These are phyloP conservation scores for Triticum aestivum DNA, from an alignment of 176 grass and related monocot genomes.

Conservation along the genomic window IWGSC_CS_RefSeq_v2.1 NC_057799.1:205290268-205290767, in stretches of 20 bases:
- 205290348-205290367: slow-evolving; percentile 10
- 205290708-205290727: slow-evolving; percentile 40
- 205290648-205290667: slow-evolving; percentile 4
- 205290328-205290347: background rate
- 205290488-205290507: background rate
- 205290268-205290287: no score
- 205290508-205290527: slow-evolving; percentile 4
- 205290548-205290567: slow-evolving; percentile 12
- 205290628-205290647: slow-evolving; percentile 5
- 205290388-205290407: background rate
- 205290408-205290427: background rate
- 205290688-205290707: slow-evolving; percentile 70
- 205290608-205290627: slow-evolving; percentile 9
- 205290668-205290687: slow-evolving; percentile 75
- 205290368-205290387: background rate
- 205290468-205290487: background rate
- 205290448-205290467: background rate
- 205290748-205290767: background rate
- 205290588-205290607: slow-evolving; percentile 62
- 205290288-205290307: background rate
- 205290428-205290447: background rate
- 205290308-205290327: background rate
- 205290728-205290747: slow-evolving; percentile 7
- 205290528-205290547: slow-evolving; percentile 2
- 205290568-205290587: slow-evolving; percentile 63